Conservation (phyloP, 164 flowering plant species). For the Vitis riparia region DNA sequence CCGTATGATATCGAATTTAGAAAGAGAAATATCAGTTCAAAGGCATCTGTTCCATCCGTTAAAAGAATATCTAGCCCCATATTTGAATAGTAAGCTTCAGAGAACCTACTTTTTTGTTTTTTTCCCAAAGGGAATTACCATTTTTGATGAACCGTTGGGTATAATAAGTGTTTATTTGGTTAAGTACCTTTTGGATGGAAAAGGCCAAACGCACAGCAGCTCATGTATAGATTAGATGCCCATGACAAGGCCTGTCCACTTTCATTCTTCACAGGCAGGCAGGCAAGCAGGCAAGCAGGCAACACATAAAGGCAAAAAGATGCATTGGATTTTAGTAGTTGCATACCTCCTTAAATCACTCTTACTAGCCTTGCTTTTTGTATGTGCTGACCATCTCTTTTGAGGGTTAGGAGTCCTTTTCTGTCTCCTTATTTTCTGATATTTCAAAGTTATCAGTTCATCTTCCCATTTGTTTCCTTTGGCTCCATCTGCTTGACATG, state of each 20-base stretch:
- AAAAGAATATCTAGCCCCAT: no score
- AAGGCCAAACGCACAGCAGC: not conserved
- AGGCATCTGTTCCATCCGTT: no score
- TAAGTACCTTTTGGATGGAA: not conserved
- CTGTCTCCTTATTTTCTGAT: conserved; percentile 18
- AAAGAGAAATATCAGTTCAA: no score
- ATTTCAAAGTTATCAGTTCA: conserved; percentile 15
- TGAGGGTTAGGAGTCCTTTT: conserved; percentile 6
- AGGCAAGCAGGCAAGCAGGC: not conserved
- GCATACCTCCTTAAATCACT: conserved; percentile 17
- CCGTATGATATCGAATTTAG: no score
- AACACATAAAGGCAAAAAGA: conserved; percentile 5
- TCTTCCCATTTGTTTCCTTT: conserved; percentile 10
- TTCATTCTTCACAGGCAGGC: conserved; percentile 9
- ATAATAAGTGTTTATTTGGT: not conserved
- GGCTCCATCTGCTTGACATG: conserved; percentile 24
- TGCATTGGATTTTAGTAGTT: conserved; percentile 17
- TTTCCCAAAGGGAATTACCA: no score
- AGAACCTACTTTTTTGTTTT: no score
- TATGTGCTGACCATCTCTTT: not conserved
- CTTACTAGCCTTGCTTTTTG: conserved; percentile 7
- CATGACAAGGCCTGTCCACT: conserved; percentile 14
- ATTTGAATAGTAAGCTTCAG: no score
- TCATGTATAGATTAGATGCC: not conserved
- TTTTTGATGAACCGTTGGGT: no score